A percentile compares a stretch with the other conserved stretches of the same genome.
These are phyloP conservation scores for Geosmithia flava DNA, from an alignment of 2,329 filamentous ascomycete genomes.

Conservation along the genomic window DNA sequence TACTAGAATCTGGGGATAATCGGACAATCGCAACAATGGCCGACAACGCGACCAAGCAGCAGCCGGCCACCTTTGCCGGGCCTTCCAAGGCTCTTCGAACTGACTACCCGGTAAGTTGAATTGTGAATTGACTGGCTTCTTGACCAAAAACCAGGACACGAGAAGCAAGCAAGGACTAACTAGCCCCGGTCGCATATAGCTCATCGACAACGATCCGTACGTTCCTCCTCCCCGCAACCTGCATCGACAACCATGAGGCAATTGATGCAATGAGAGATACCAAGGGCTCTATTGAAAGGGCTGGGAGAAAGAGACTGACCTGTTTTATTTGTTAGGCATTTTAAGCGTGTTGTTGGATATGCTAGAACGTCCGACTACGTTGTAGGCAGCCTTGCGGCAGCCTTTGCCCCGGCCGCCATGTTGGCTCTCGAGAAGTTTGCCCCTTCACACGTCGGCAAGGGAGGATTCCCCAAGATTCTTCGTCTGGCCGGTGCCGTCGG, in stretches of 20 bases:
- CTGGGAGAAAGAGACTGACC: slow-evolving; percentile 2
- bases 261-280: background rate
- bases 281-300: background rate
- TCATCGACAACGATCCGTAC: slow-evolving; percentile 99
- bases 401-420: slow-evolving; percentile 63
- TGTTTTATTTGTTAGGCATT: slow-evolving; percentile 47
- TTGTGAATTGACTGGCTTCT: background rate
- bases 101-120: slow-evolving; percentile 67
- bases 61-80: slow-evolving; percentile 20
- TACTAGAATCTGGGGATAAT: background rate
- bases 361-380: slow-evolving; percentile 76
- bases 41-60: slow-evolving; percentile 24
- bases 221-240: slow-evolving; percentile 7
- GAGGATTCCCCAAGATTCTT: slow-evolving; percentile 74
- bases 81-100: slow-evolving; percentile 64
- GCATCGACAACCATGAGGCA: background rate
- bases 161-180: background rate
- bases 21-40: slow-evolving; percentile 17
- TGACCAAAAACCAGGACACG: background rate
- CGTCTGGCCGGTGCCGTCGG: slow-evolving; percentile 65
- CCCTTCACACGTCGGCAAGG: slow-evolving; percentile 73
- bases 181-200: slow-evolving; percentile 37
- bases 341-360: slow-evolving; percentile 82
- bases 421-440: slow-evolving; percentile 71
- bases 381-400: slow-evolving; percentile 53